Conservation (phyloP, 495 filamentous ascomycete species). For the Neurospora pannonica region DNA sequence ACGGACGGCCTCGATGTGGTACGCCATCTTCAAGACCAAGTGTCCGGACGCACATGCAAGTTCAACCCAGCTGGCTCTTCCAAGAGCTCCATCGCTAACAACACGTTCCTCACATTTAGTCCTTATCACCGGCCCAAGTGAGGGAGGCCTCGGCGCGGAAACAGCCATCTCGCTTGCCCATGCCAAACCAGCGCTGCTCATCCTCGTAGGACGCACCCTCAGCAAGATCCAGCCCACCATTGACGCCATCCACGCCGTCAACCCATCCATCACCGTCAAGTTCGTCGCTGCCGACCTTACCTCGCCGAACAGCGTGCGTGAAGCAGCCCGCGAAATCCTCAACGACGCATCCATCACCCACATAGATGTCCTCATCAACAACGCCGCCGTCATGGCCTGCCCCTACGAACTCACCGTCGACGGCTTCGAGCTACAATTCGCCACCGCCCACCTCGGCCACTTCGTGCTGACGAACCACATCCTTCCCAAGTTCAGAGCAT, state of each 20-base stretch:
- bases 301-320: slow-evolving; percentile 38
- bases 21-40: slow-evolving; percentile 26
- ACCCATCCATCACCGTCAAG: slow-evolving; percentile 26
- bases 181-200: slow-evolving; percentile 30
- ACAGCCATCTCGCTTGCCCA: slow-evolving; percentile 36
- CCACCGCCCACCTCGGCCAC: slow-evolving; percentile 49
- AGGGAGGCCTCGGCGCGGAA: slow-evolving; percentile 35
- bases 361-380: slow-evolving; percentile 61
- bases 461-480: slow-evolving; percentile 49
- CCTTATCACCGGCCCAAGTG: slow-evolving; percentile 43
- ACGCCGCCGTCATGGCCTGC: slow-evolving; percentile 55
- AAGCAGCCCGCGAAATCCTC: slow-evolving; percentile 39
- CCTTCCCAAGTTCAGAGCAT: slow-evolving; percentile 34
- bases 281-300: slow-evolving; percentile 40
- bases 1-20: slow-evolving; percentile 28
- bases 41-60: slow-evolving; percentile 30
- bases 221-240: slow-evolving; percentile 31
- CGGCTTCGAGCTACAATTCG: slow-evolving; percentile 47
- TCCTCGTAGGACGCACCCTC: slow-evolving; percentile 34
- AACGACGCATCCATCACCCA: slow-evolving; percentile 35
- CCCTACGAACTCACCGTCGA: slow-evolving; percentile 35
- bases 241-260: slow-evolving; percentile 28
- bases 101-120: slow-evolving; percentile 11
- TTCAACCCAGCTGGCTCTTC: neutral
- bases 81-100: neutral